Evolutionary conservation across 148 eudicot species (phyloP).

Genomic region (Rhododendron kiyosumense): DNA sequence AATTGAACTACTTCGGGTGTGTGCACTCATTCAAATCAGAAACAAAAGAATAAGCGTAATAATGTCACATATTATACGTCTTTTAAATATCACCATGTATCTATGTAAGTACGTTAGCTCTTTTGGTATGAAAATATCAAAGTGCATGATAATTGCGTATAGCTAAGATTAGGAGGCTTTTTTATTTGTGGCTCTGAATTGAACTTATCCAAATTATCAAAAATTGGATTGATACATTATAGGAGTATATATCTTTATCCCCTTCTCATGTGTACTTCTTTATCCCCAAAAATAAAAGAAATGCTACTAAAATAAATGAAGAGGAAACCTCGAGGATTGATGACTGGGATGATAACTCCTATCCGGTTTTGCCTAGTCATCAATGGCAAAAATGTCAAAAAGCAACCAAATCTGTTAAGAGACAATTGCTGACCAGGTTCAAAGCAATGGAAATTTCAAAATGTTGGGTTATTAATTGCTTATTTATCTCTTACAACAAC

Average conservation of each 20-base stretch:
- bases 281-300: background rate
- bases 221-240: background rate
- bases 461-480: background rate
- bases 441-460: background rate
- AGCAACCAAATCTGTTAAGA: background rate
- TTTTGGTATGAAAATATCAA: background rate
- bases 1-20: no score
- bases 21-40: no score
- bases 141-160: background rate
- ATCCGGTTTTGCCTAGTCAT: background rate
- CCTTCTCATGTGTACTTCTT: background rate
- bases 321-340: background rate
- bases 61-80: no score
- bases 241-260: background rate
- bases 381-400: background rate
- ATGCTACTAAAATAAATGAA: background rate
- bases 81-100: no score
- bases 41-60: no score
- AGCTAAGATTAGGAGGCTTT: background rate
- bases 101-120: background rate
- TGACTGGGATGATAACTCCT: conserved; percentile 4
- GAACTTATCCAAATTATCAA: background rate
- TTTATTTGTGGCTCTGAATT: background rate
- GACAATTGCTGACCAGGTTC: background rate
- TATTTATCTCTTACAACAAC: no score